Evolutionary conservation across 2,329 filamentous ascomycete genomes (phyloP), one percentile per base, ranked within the genome.

Genomic region (Fusarium newnesense): DNA sequence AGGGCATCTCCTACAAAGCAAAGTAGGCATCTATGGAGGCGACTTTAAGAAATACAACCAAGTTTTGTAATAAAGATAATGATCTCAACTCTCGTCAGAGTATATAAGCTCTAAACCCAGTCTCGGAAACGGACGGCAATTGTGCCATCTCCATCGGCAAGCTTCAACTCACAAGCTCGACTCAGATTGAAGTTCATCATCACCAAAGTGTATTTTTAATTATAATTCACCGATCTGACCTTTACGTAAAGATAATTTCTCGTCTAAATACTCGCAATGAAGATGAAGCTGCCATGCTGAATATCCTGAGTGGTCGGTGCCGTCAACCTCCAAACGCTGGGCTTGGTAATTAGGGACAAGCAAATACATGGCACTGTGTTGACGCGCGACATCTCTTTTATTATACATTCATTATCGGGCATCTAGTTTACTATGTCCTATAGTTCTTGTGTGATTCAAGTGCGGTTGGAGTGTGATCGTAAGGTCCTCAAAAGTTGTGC

Each of bases 131-230:
- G 13, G 4, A 37, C 21, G 11, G 18, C 18, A 52, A 10, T 6
- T 52, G 18, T 52, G 32, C 32, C 18, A 21, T 34, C 11, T 21
- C 49, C 7, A 26, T 7, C 7, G 13, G 34, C 24, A 39, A 39
- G 34, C 50, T 39, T n/a, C 34, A 12, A 18, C 10, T 4, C 24
- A 36, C 32, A 52, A 52, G 18, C 32, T 16, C 49, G 18, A 53
- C 11, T 53, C 24, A 6, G 4, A 15, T 19, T 18, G 18, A 21
- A 26, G 18, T 7, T 21, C 18, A 16, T 53, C 30, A 13, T 30
- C 6, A 1, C 18, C 0, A 18, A 13, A 11, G 4, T 9, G 4
- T 6, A 37, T 21, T 18, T 3, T 21, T 32, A 28, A 39, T 3
- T 11, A 16, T 2, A 0, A 37, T 26, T 9, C 13, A 6, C 10